A percentile compares a stretch with the other conserved stretches of the same genome.
These are phyloP conservation scores for Scheffersomyces segobiensis DNA, from an alignment of 1,139 yeast genomes.

Conservation along the genomic window DNA sequence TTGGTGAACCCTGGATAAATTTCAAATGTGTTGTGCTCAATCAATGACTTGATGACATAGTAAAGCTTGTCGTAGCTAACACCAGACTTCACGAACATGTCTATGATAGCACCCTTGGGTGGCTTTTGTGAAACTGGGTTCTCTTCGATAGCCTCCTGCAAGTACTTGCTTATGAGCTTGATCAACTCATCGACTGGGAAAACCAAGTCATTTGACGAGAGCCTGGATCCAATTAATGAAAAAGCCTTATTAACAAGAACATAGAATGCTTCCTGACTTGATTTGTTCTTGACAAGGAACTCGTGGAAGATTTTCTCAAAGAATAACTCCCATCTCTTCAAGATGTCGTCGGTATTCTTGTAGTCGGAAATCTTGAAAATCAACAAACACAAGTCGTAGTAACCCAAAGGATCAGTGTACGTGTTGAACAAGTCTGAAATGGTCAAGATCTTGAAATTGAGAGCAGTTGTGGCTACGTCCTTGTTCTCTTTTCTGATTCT, in stretches of 20 bases:
- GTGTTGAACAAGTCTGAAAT: conserved; percentile 82
- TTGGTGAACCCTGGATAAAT: conserved; percentile 45
- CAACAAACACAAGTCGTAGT: conserved; percentile 75
- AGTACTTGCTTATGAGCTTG: conserved; percentile 51
- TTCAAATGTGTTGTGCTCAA: conserved; percentile 62
- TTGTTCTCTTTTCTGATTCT: conserved; percentile 52
- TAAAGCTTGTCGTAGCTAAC: conserved; percentile 70
- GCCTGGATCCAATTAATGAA: conserved; percentile 43
- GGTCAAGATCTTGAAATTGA: conserved; percentile 66
- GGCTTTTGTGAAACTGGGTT: conserved; percentile 43
- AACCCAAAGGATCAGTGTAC: conserved; percentile 85
- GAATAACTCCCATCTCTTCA: conserved; percentile 69
- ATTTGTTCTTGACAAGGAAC: conserved; percentile 27
- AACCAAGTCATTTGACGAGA: conserved; percentile 61
- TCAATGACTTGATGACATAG: conserved; percentile 62
- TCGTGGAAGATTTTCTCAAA: conserved; percentile 50
- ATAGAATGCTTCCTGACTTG: conserved; percentile 39
- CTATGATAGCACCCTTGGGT: conserved; percentile 48
- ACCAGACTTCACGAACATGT: conserved; percentile 76
- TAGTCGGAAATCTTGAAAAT: conserved; percentile 84
- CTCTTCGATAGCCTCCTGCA: conserved; percentile 38
- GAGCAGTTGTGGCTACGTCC: conserved; percentile 49
- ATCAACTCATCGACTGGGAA: conserved; percentile 78
- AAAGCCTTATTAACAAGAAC: conserved; percentile 39
- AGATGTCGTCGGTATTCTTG: conserved; percentile 69